These are phyloP conservation scores for Lodderomyces margitis DNA, from an alignment of 1,139 yeast species.

Conservation along the genomic window DNA sequence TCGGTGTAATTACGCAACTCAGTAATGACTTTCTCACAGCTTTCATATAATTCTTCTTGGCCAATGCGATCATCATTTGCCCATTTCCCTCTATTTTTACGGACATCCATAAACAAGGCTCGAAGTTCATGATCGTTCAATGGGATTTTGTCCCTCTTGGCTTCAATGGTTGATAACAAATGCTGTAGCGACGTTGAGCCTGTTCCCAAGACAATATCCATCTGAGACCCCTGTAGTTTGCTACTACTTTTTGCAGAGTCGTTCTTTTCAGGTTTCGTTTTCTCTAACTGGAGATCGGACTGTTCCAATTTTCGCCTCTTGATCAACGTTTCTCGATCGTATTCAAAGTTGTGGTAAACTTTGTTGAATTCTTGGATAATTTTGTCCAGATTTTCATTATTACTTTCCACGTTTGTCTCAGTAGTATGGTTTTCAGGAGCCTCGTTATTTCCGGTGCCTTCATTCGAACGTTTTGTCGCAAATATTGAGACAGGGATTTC, in stretches of 20 bases:
- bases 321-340: conserved; percentile 73
- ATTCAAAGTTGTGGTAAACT: conserved; percentile 81
- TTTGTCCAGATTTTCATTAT: conserved; percentile 37
- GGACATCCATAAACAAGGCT: conserved; percentile 83
- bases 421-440: background rate
- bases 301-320: conserved; percentile 79
- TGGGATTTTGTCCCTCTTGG: conserved; percentile 67
- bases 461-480: background rate
- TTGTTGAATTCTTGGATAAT: conserved; percentile 47
- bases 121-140: conserved; percentile 85
- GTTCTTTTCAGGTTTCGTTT: conserved; percentile 15
- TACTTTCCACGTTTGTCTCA: conserved; percentile 5
- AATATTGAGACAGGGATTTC: conserved; percentile 31
- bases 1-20: conserved; percentile 92
- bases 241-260: conserved; percentile 4
- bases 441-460: background rate
- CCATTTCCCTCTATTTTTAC: conserved; percentile 96
- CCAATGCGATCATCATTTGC: conserved; percentile 92
- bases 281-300: conserved; percentile 70
- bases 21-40: conserved; percentile 90
- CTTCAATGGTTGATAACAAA: conserved; percentile 73
- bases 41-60: conserved; percentile 95
- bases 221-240: conserved; percentile 10
- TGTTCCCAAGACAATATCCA: conserved; percentile 38
- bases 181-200: conserved; percentile 82